Percentiles rank a stretch among this genome's conserved stretches.
Conservation (phyloP, 2,329 filamentous ascomycete species). For the Cytospora chrysosperma region DNA sequence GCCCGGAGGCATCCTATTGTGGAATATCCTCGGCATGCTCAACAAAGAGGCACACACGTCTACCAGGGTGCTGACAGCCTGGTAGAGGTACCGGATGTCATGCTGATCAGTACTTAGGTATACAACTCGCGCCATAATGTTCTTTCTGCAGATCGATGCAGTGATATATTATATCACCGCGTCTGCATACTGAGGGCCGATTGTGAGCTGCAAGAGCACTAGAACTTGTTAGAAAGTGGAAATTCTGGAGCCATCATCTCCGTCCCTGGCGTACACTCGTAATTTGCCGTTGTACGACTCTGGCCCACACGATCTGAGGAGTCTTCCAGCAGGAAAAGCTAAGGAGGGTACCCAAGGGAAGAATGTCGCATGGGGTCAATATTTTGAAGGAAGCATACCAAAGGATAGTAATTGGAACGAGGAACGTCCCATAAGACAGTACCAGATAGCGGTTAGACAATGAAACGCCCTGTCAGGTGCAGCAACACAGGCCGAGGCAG, state of each 20-base stretch:
- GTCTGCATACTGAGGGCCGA: background rate
- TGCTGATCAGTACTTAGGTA: background rate
- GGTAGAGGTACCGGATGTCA: background rate
- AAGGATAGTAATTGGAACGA: background rate
- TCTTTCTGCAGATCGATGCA: background rate
- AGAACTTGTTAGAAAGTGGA: background rate
- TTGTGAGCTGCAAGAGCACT: background rate
- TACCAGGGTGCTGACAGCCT: background rate
- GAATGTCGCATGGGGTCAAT: background rate
- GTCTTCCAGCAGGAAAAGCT: background rate
- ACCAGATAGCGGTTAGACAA: background rate
- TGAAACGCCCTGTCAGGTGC: background rate
- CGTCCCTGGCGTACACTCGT: background rate
- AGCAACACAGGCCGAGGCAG: background rate
- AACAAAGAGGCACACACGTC: background rate
- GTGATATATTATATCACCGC: background rate
- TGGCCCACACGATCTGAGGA: background rate
- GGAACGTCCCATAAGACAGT: background rate
- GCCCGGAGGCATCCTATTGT: background rate
- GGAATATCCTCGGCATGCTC: background rate
- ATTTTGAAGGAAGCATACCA: background rate
- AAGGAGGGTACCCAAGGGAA: background rate
- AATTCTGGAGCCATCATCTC: background rate
- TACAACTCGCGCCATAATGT: background rate
- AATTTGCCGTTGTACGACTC: background rate